A percentile compares a stretch with the other conserved stretches of the same genome.
These are phyloP conservation scores for Apophysomyces variabilis DNA, from an alignment of 371 early-diverging fungal genomes.

Conservation along the genomic window DNA sequence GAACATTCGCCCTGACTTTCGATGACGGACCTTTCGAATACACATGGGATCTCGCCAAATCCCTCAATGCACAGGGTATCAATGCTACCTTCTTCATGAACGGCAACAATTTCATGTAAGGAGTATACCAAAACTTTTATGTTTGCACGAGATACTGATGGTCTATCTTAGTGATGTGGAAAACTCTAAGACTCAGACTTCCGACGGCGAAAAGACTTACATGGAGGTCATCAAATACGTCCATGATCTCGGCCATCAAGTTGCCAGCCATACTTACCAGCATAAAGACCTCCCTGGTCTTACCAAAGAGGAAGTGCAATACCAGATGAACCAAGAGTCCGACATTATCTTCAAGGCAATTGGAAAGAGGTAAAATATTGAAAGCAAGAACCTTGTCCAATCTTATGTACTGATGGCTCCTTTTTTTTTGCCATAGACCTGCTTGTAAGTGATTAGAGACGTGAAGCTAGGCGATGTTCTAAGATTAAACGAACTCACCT, in stretches of 20 bases:
- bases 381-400: not conserved
- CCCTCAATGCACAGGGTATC: conserved; percentile 40
- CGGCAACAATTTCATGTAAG: conserved; percentile 53
- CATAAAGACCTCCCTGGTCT: conserved; percentile 46
- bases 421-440: conserved; percentile 23
- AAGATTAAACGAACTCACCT: not conserved
- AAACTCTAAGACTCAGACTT: conserved; percentile 22
- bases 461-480: too few relatives aligned
- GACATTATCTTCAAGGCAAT: conserved; percentile 32
- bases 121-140: not conserved
- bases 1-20: conserved; percentile 61
- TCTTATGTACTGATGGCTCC: not conserved
- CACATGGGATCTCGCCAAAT: conserved; percentile 44
- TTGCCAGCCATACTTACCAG: conserved; percentile 63
- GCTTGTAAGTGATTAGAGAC: conserved; percentile 30
- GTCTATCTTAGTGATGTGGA: conserved; percentile 21
- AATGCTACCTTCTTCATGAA: conserved; percentile 67
- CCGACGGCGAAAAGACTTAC: conserved; percentile 26
- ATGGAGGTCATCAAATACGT: conserved; percentile 44
- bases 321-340: conserved; percentile 34
- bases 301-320: conserved; percentile 21
- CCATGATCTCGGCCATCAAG: conserved; percentile 48
- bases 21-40: conserved; percentile 60
- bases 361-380: conserved; percentile 24
- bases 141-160: not conserved